Conservation (phyloP, 768 basidiomycete genomes). For the Tephrocybe sp. region DNA sequence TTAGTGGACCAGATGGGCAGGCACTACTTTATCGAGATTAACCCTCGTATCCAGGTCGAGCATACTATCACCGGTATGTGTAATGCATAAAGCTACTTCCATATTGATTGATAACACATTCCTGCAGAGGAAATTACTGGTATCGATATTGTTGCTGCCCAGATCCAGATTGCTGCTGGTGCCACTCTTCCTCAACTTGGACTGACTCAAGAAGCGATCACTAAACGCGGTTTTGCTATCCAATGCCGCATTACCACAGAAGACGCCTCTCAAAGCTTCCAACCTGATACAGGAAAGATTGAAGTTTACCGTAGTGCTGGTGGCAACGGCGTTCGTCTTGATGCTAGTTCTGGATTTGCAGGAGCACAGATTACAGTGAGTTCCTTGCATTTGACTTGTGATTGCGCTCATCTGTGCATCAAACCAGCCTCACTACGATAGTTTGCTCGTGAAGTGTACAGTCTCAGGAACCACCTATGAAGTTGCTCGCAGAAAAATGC, state of each 20-base stretch:
- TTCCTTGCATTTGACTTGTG: neutral
- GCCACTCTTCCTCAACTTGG: conserved; percentile 95
- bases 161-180: conserved; percentile 99
- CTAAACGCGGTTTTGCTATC: conserved; percentile 95
- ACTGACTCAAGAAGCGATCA: conserved; percentile 92
- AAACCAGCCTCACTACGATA: conserved; percentile 92
- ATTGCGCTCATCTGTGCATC: neutral
- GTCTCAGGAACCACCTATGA: conserved; percentile 98
- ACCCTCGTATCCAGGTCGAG: conserved; percentile 99
- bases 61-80: conserved; percentile 92
- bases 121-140: conserved; percentile 95
- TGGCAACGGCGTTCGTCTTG: conserved; percentile 96
- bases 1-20: conserved; percentile 94
- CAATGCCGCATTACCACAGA: conserved; percentile 99
- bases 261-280: conserved; percentile 89
- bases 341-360: conserved; percentile 96
- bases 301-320: conserved; percentile 99
- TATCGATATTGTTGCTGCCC: conserved; percentile 98
- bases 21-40: conserved; percentile 99
- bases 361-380: conserved; percentile 95
- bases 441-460: conserved; percentile 92
- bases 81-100: conserved; percentile 1
- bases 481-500: conserved; percentile 98
- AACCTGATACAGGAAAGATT: conserved; percentile 98
- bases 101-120: neutral